A percentile compares a stretch with the other conserved stretches of the same genome.
phyloP scores from a whole-genome alignment of 2,329 filamentous ascomycete genomes.

The Canariomyces notabilis region DNA sequence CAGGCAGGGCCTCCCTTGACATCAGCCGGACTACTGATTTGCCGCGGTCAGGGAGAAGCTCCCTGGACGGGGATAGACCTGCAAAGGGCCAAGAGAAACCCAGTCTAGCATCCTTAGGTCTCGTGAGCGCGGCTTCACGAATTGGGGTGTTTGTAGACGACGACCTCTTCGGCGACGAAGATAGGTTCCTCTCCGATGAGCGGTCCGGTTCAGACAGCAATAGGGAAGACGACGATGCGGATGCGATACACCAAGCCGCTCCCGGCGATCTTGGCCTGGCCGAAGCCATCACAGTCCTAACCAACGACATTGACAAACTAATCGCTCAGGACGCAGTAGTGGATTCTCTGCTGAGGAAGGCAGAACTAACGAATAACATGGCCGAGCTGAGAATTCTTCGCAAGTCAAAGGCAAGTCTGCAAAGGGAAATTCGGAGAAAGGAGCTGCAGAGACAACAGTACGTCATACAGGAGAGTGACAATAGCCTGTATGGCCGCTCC shows the following conservation, averaged over 20 bases:
- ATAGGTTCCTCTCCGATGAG: conserved; percentile 80
- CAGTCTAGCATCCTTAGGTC: conserved; percentile 83
- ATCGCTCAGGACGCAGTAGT: conserved; percentile 84
- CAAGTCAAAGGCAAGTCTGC: conserved; percentile 90
- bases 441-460: conserved; percentile 96
- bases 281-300: conserved; percentile 86
- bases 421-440: conserved; percentile 87
- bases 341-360: conserved; percentile 86
- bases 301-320: conserved; percentile 84
- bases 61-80: conserved; percentile 34
- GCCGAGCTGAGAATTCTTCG: conserved; percentile 86
- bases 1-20: conserved; percentile 11
- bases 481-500: conserved; percentile 89
- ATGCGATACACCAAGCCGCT: conserved; percentile 88
- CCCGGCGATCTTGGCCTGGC: conserved; percentile 90
- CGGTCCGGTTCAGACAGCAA: conserved; percentile 64
- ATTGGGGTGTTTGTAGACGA: conserved; percentile 92
- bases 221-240: conserved; percentile 58
- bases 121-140: conserved; percentile 80
- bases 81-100: conserved; percentile 60
- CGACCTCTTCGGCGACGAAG: conserved; percentile 86
- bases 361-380: conserved; percentile 93
- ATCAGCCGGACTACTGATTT: conserved; percentile 53
- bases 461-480: conserved; percentile 95
- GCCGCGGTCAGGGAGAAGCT: conserved; percentile 28